phyloP scores from a whole-genome alignment of 768 basidiomycete genomes.

The Trametes maxima region DNA sequence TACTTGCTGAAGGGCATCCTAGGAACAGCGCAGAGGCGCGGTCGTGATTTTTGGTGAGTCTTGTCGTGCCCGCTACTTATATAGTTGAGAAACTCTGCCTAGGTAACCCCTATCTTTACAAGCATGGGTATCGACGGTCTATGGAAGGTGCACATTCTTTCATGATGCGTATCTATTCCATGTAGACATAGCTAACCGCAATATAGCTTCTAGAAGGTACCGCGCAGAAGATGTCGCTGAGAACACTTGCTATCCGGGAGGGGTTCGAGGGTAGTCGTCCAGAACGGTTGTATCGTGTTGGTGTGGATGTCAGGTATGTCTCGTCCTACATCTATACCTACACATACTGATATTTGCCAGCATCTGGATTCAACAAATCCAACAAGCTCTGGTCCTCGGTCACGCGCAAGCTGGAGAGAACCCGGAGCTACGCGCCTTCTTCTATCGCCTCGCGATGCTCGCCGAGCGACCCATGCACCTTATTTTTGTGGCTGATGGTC shows the following conservation, averaged over 20 bases:
- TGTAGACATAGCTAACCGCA: neutral
- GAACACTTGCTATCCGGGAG: neutral
- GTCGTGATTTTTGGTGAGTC: no score
- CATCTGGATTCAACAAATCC: constrained; percentile 3
- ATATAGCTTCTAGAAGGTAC: neutral
- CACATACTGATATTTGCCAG: neutral
- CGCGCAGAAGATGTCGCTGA: neutral
- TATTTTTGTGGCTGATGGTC: neutral
- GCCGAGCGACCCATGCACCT: neutral
- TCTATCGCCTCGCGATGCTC: constrained; percentile 1
- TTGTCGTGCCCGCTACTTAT: no score
- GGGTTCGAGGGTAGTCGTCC: neutral
- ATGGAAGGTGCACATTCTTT: neutral
- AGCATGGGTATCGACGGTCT: neutral
- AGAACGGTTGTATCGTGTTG: neutral
- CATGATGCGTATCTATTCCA: neutral
- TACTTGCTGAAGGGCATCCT: no score
- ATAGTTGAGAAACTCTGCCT: no score
- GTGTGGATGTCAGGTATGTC: neutral
- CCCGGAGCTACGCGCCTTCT: neutral
- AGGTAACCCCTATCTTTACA: no score
- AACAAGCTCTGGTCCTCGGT: neutral
- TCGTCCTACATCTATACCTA: neutral
- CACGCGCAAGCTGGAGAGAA: constrained; percentile 1
- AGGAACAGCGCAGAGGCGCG: no score